phyloP scores from a whole-genome alignment of 352 stramenopile genomes.

The Phytophthora palmivora region DNA sequence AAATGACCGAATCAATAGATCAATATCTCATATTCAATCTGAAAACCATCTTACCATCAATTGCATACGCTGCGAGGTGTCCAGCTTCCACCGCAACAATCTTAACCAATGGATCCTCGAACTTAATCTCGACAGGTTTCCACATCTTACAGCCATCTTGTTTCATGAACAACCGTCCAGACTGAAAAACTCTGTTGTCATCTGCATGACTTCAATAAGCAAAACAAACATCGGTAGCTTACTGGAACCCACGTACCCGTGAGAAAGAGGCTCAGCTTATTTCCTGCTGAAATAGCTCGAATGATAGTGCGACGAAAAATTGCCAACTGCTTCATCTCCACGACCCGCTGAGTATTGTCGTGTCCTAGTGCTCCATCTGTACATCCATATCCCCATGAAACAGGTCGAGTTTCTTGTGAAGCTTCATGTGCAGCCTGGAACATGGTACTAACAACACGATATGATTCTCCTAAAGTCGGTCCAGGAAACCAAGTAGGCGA shows the following conservation, averaged over 20 bases:
- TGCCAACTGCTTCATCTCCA: slow-evolving; percentile 41
- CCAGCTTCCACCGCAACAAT: slow-evolving; percentile 59
- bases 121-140: slow-evolving; percentile 41
- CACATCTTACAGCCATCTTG: slow-evolving; percentile 71
- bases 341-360: slow-evolving; percentile 33
- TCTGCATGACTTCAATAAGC: slow-evolving; percentile 16
- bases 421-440: slow-evolving; percentile 34
- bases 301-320: slow-evolving; percentile 48
- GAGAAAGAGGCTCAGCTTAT: slow-evolving; percentile 71
- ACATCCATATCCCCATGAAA: slow-evolving; percentile 67
- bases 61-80: slow-evolving; percentile 59
- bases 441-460: slow-evolving; percentile 54
- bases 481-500: slow-evolving; percentile 21
- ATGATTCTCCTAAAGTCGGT: slow-evolving; percentile 38
- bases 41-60: slow-evolving; percentile 58
- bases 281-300: slow-evolving; percentile 52
- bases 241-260: slow-evolving; percentile 31
- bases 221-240: slow-evolving; percentile 4
- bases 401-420: slow-evolving; percentile 34
- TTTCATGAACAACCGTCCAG: slow-evolving; percentile 56
- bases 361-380: slow-evolving; percentile 57
- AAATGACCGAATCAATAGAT: background rate
- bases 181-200: slow-evolving; percentile 50
- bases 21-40: too few species aligned
- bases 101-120: slow-evolving; percentile 10